Conservation (phyloP, 768 basidiomycete genomes). For the Amanita subjunquillea region DNA sequence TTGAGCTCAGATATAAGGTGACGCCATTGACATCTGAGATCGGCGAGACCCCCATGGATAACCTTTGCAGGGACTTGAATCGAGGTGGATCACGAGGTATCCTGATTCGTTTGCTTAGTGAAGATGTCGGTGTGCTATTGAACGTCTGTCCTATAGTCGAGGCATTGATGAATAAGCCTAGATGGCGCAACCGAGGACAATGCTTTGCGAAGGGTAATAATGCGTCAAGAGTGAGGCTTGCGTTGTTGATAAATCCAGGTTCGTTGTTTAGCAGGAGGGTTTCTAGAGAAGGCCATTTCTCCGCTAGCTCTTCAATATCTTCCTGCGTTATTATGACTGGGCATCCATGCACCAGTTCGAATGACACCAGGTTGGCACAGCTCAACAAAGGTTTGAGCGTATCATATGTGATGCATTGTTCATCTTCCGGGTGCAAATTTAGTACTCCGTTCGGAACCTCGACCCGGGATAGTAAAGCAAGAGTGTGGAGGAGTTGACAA, state of each 20-base stretch:
- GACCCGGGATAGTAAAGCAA: slow-evolving; percentile 30
- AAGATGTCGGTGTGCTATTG: slow-evolving; percentile 8
- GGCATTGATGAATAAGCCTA: slow-evolving; percentile 32
- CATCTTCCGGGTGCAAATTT: slow-evolving; percentile 13
- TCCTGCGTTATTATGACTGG: slow-evolving; percentile 26
- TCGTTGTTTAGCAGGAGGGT: slow-evolving; percentile 36
- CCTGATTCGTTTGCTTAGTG: slow-evolving; percentile 10
- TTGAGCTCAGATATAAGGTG: slow-evolving; percentile 41
- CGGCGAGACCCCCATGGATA: slow-evolving; percentile 43
- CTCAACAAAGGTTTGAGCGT: slow-evolving; percentile 25
- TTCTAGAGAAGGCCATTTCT: slow-evolving; percentile 33
- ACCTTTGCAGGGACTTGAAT: slow-evolving; percentile 21
- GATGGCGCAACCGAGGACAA: slow-evolving; percentile 27
- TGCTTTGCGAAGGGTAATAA: slow-evolving; percentile 30
- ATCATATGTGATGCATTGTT: slow-evolving; percentile 17
- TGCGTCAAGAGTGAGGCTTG: slow-evolving; percentile 25
- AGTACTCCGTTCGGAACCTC: slow-evolving; percentile 6
- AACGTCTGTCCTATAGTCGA: slow-evolving; percentile 14
- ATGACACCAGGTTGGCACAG: slow-evolving; percentile 20
- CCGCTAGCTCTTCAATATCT: slow-evolving; percentile 36
- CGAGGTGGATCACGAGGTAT: slow-evolving; percentile 11
- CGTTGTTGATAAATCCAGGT: slow-evolving; percentile 21
- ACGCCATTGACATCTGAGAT: slow-evolving; percentile 31
- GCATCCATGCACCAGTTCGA: slow-evolving; percentile 29
- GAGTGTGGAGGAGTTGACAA: slow-evolving; percentile 35